Evolutionary conservation across 1,284 basidiomycete genomes (phyloP).

Genomic region (Cutaneotrichosporon cutaneum): DNA sequence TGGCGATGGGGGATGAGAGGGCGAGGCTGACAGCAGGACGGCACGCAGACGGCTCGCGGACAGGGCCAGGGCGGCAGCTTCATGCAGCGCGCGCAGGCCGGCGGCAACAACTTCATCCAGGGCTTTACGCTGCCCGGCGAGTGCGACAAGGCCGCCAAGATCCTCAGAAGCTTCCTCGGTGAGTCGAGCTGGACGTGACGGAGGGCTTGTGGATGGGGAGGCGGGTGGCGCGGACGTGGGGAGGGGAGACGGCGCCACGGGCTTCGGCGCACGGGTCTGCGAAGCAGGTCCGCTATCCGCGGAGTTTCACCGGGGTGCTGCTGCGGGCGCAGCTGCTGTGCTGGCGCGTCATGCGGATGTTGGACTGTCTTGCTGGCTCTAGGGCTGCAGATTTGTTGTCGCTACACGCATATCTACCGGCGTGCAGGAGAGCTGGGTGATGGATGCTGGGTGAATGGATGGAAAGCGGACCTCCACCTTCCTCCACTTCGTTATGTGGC

Average conservation of each 20-base stretch:
- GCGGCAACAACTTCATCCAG: conserved; percentile 64
- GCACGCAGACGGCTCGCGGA: conserved; percentile 17
- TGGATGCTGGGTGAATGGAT: too few relatives aligned
- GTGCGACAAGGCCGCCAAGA: conserved; percentile 87
- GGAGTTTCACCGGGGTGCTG: neutral
- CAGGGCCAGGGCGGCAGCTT: neutral
- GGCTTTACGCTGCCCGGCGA: conserved; percentile 82
- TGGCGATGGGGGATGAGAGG: too few relatives aligned
- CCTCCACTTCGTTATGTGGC: neutral
- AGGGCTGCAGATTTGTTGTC: neutral
- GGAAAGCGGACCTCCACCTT: neutral
- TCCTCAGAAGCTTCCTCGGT: conserved; percentile 86
- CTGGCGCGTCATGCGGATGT: neutral
- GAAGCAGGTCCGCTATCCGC: neutral
- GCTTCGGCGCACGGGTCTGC: neutral
- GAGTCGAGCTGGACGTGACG: conserved; percentile 37
- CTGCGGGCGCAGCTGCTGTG: neutral
- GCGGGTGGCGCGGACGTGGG: neutral
- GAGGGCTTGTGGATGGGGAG: neutral
- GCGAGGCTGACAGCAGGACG: conserved; percentile 33
- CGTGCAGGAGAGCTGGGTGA: neutral
- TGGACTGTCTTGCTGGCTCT: too few relatives aligned
- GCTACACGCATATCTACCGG: neutral
- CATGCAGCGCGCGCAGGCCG: conserved; percentile 29
- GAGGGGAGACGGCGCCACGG: neutral